Conservation (phyloP, 768 basidiomycete genomes). For the Auricularia auricula-judae region DNA sequence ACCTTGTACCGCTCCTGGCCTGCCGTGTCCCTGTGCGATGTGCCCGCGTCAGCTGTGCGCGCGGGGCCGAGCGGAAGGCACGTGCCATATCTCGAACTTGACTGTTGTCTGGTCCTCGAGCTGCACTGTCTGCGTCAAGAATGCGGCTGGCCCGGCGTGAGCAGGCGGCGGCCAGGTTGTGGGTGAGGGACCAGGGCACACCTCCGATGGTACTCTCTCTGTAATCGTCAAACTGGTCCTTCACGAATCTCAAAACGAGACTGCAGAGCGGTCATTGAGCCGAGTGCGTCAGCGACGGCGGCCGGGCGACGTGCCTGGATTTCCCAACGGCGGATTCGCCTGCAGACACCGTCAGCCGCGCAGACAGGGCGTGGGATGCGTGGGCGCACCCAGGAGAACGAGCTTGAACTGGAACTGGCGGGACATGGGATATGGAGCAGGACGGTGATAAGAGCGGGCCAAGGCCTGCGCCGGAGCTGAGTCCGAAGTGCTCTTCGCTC, state of each 20-base stretch:
- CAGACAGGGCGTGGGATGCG: not conserved
- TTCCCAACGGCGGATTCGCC: slow-evolving; percentile 98
- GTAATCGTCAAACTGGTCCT: slow-evolving; percentile 93
- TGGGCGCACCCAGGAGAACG: slow-evolving; percentile 73
- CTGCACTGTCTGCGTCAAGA: slow-evolving; percentile 94
- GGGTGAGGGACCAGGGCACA: slow-evolving; percentile 16
- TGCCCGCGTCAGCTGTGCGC: too few species aligned
- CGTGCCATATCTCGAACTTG: slow-evolving; percentile 97
- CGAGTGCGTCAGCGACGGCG: not conserved
- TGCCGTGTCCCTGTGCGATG: slow-evolving; percentile 72
- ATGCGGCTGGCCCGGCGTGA: slow-evolving; percentile 54
- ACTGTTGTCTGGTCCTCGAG: slow-evolving; percentile 82
- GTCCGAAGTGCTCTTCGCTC: too few species aligned
- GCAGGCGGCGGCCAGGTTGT: not conserved
- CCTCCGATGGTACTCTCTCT: slow-evolving; percentile 92
- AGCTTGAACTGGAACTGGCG: slow-evolving; percentile 94
- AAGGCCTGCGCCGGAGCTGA: not conserved
- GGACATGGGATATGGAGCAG: slow-evolving; percentile 49
- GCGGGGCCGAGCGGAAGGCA: slow-evolving; percentile 3
- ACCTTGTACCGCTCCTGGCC: slow-evolving; percentile 94
- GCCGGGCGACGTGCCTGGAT: slow-evolving; percentile 50
- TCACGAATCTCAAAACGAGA: slow-evolving; percentile 91
- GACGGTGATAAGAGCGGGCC: slow-evolving; percentile 10
- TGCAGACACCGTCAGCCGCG: slow-evolving; percentile 20
- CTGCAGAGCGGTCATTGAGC: slow-evolving; percentile 25